Base-by-base conservation (phyloP, 345 rosid genomes). In the Streptanthus diversifolius region DNA sequence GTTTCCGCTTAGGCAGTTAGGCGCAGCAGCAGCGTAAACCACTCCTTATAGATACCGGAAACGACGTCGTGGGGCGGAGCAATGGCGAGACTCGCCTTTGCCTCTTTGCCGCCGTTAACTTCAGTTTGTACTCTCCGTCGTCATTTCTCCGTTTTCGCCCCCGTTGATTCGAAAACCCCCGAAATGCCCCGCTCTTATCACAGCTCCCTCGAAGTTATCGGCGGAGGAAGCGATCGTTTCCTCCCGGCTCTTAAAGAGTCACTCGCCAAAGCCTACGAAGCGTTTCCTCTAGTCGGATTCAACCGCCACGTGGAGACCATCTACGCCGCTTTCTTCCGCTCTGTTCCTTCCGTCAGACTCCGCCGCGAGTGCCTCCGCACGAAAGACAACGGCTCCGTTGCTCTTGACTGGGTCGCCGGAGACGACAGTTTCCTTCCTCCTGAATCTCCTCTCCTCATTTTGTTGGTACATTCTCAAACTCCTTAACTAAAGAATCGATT, bases 381-480 rank as follows among this genome's bases (percentile, higher is more conserved):
- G 5, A 71, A 72, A 70, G 85, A 84, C 15, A 5, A 80, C 30
- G 87, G 87, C 44, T 63, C 82, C 39, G 82, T 84, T 30, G 82
- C 85, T 3, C 81, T 84, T 19, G 87, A 84, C 63, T 84, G 87
- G 87, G 79, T 78, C 51, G 51, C 68, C 52, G 87, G 83, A 1
- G 85, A 82, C 53, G 72, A 80, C 29, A 74, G 33, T 54, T 63
- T 37, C 49, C 71, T 90, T 49, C 68, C 87, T 17, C 80, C 81
- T 4, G 83, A 82, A 19, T 84, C 95, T 56, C 96, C 98, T 0
- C 35, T 93, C 33, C 90, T 93, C 53, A 88, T 93, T 75, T 77
- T 93, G 63, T 79, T 93, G 85, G 98, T 93, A 54, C 81, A 52
- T 7, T 60, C 63, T 59, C 62, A 3, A 58, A 27, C 0, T 3